Base-by-base conservation (phyloP, 2,329 filamentous ascomycete genomes). In the Ophiosphaerella korrae region DNA sequence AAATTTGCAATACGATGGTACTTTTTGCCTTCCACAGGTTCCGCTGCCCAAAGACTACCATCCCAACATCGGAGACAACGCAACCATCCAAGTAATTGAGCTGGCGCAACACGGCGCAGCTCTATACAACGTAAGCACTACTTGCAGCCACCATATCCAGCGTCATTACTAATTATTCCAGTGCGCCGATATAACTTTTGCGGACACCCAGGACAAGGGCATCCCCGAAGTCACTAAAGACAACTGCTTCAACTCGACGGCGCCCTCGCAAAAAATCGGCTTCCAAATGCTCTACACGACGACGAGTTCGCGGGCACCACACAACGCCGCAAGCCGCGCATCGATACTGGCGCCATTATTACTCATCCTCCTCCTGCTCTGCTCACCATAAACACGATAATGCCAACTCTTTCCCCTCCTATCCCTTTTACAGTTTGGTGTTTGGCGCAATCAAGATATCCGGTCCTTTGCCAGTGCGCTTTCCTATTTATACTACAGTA, bases 141-240 rank as follows among this genome's bases (percentile, higher is more conserved):
- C 36, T 2, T 32, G 26, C 24, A 7, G 13, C 5, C 13, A 9
- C 21, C 26, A 29, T 29, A 29, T 12, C n/a, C 3, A 18, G 18
- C 2, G 18, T 33, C 3, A 7, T 18, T 11, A 38, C 45, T 63
- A 38, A 62, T 37, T 11, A 13, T 40, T 5, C 13, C n/a, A 96
- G 91, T 97, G 94, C 71, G 92, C 95, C 62, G 93, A 97, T 70
- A 95, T 97, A 66, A 93, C 88, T 40, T 95, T 97, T 64, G 90
- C 88, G 41, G 89, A 92, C 26, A 2, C 11, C 26, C 7, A 1
- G 89, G 89, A 21, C 78, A 85, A 64, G 11, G 88, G 96, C 69
- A 85, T 96, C 42, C 79, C 78, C 48, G 79, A 88, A 60, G 89
- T 97, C 60, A 96, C 89, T 70, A 78, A 81, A 52, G 82, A 84